Conservation (phyloP, 1,139 yeast species). For the Pichia norvegensis region DNA sequence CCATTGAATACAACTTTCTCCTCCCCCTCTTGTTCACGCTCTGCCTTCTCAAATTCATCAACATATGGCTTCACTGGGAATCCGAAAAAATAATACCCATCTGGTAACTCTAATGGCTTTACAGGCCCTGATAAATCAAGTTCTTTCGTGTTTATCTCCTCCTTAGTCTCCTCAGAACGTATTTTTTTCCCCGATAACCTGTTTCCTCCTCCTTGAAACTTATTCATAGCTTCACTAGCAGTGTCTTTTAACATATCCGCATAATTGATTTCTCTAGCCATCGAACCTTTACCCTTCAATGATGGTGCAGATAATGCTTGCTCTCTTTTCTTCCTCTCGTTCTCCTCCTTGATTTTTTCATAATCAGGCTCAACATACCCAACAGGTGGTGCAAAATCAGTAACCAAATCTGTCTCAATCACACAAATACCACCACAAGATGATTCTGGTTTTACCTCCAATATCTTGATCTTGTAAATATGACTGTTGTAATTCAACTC, state of each 20-base stretch:
- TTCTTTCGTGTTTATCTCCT: constrained; percentile 32
- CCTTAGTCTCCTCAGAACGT: constrained; percentile 9
- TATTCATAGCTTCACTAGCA: constrained; percentile 17
- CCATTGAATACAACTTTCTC: constrained; percentile 41
- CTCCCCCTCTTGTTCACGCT: constrained; percentile 26
- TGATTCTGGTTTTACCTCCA: constrained; percentile 81
- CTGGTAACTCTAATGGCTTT: constrained; percentile 66
- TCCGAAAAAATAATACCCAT: constrained; percentile 87
- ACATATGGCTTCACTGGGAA: constrained; percentile 77
- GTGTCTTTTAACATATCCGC: constrained; percentile 47
- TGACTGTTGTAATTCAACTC: constrained; percentile 81
- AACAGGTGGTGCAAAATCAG: constrained; percentile 98
- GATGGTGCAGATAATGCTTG: constrained; percentile 26
- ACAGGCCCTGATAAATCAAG: constrained; percentile 51
- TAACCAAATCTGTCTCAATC: constrained; percentile 92
- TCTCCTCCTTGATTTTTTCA: constrained; percentile 24
- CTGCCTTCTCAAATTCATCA: constrained; percentile 37
- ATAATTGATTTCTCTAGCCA: constrained; percentile 74
- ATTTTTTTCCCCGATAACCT: constrained; percentile 60
- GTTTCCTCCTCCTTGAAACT: constrained; percentile 61
- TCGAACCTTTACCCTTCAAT: constrained; percentile 44
- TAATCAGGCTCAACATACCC: constrained; percentile 75
- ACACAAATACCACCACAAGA: constrained; percentile 65
- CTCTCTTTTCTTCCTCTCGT: constrained; percentile 21
- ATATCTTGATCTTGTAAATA: constrained; percentile 69